Base-by-base conservation (phyloP, 2,329 filamentous ascomycete species). In the Tolypocladium endophyticum region DNA sequence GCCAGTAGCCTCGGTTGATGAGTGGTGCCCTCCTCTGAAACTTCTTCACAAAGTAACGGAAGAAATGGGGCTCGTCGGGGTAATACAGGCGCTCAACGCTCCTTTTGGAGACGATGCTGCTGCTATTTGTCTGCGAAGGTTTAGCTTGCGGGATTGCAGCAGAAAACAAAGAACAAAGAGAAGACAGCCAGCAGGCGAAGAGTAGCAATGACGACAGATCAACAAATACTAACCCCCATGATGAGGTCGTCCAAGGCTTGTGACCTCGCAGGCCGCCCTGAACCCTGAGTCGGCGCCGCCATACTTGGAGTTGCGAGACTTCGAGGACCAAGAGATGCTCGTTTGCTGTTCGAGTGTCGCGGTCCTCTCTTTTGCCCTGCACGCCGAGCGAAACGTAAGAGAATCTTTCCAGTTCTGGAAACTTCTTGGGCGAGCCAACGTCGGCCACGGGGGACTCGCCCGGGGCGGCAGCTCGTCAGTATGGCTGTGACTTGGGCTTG, bases 31-130 rank as follows among this genome's bases (percentile, higher is more conserved):
- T 81, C 61, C 91, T 81, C 72, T 91, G 87, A 65, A 89, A 88
- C 71, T 92, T 95, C 65, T 84, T 87, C 39, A 96, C 90, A 72
- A 97, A 97, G 69, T 90, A 87, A 55, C 89, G 87, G 66, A 94
- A 93, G 76, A 90, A 96, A 71, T 95, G 89, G 35, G 88, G 84
- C 68, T 95, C 86, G 62, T 84, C 68, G 20, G 87, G 81, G 69
- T 89, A 87, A 72, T 97, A 97, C 18, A 96, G 78, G 66, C 87
- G 87, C 70, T 96, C 92, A n/a, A 97, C 92, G 67, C 91, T 94
- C 65, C 92, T 81, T 72, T 97, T 97, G 18, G 92, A 96, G 20
- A 92, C 87, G 65, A 96, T 96, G 69, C 90, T 95, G 73, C 89
- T 93, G 70, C 87, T 92, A 71, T 96, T 96, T 60, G 92, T 97